These are phyloP conservation scores for Geotrichum histeridarum DNA, from an alignment of 1,139 yeast genomes.

Conservation along the genomic window DNA sequence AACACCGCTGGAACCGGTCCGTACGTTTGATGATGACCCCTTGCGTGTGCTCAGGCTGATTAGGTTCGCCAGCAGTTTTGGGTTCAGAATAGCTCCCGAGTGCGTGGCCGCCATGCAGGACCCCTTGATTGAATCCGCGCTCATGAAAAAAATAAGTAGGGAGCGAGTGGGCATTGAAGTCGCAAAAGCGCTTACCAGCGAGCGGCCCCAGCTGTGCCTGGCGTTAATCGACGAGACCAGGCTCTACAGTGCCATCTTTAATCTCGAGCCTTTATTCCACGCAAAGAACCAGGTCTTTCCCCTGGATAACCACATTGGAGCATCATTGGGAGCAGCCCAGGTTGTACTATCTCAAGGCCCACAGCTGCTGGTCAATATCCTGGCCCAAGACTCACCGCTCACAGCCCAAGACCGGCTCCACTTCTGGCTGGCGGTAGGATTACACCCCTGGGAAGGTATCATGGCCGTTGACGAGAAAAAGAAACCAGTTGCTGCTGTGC, in stretches of 20 bases:
- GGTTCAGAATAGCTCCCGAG: constrained; percentile 56
- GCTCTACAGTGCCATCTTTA: constrained; percentile 57
- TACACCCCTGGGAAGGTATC: constrained; percentile 48
- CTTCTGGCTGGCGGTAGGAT: constrained; percentile 22
- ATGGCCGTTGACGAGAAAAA: constrained; percentile 41
- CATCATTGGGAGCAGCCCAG: not conserved
- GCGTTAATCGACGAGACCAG: constrained; percentile 51
- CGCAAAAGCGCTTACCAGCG: constrained; percentile 63
- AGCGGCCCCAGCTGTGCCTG: constrained; percentile 61
- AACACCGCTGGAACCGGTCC: constrained; percentile 79
- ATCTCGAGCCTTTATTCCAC: constrained; percentile 22
- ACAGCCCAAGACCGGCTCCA: not conserved
- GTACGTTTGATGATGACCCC: constrained; percentile 92
- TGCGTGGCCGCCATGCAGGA: constrained; percentile 65
- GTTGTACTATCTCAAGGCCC: not conserved
- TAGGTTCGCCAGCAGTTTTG: constrained; percentile 77
- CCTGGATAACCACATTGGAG: too few species aligned
- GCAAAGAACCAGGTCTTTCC: not conserved
- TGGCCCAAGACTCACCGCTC: not conserved
- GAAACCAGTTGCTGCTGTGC: constrained; percentile 35
- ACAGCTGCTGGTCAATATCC: not conserved
- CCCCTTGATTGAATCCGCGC: constrained; percentile 51
- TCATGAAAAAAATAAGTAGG: constrained; percentile 71
- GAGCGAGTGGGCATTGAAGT: constrained; percentile 89
- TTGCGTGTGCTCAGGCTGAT: constrained; percentile 77